Base-by-base conservation (phyloP, 1,284 basidiomycete genomes). In the Neonothopanus nambi region DNA sequence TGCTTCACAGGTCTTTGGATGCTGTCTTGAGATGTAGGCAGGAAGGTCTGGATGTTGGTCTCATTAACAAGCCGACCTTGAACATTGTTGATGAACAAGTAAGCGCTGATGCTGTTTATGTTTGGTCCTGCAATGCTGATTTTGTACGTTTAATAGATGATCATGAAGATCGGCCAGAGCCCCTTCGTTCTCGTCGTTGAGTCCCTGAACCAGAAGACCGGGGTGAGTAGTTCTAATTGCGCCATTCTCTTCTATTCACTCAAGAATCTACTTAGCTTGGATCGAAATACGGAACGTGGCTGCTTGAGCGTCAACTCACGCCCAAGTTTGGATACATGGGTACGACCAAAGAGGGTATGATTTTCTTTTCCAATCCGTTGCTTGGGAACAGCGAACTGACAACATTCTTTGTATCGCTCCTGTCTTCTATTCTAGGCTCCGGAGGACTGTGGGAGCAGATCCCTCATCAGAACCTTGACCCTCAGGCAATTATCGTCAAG, bases 141-240 rank as follows among this genome's bases (percentile, higher is more conserved):
- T n/a, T 51, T 17, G 2, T 48, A 30, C n/a, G 57, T 20, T 24
- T 20, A 17, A 15, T 56, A 86, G 81, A 74, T 71, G 15, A 81
- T 89, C 61, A 78, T 67, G 67, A 89, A 90, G 75, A 79, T 88
- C 50, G 91, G 91, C 17, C 65, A 74, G 21, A 85, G 78, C 59
- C 80, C 78, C 35, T 93, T 93, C 68, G 89, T 93, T 20, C 79
- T 93, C 35, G 82, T 93, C 38, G 90, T 88, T 20, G 91, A 93
- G 71, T 87, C 88, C n/a, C 75, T 89, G 54, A 93, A 90, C 75
- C 86, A 88, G 71, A 91, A 89, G 81, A 93, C 91, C 12, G 91
- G 89, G 15, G 86, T 89, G 68, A 48, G 83, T 70, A 30, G n/a
- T n/a, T n/a, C n/a, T n/a, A 52, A 39, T n/a, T n/a, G n/a, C n/a